These are phyloP conservation scores for Rhododendron kiyosumense DNA, from an alignment of 148 eudicot genomes.

Conservation along the genomic window DNA sequence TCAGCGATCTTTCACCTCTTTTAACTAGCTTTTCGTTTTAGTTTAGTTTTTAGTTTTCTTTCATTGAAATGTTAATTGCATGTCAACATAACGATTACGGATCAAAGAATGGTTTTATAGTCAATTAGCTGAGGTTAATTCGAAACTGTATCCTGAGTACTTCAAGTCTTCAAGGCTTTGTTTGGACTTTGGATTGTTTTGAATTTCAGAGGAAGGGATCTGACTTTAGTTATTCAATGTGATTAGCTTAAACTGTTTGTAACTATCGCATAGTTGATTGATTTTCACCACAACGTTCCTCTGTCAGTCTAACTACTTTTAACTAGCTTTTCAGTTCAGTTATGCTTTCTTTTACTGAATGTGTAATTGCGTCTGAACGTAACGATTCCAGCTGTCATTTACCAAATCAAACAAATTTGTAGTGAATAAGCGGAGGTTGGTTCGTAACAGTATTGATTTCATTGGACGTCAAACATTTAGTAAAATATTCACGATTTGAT, in stretches of 20 bases:
- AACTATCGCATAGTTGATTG: neutral
- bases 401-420: neutral
- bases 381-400: neutral
- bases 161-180: no score
- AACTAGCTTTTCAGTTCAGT: slow-evolving; percentile 2
- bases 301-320: neutral
- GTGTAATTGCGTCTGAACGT: neutral
- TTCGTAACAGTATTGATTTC: neutral
- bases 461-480: neutral
- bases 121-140: neutral
- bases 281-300: neutral
- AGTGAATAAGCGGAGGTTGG: neutral
- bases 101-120: neutral
- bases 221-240: neutral
- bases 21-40: neutral
- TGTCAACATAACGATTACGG: neutral
- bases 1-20: neutral
- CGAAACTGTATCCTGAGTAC: neutral
- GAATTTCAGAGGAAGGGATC: neutral
- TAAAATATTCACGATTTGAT: neutral
- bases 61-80: neutral
- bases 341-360: neutral
- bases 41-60: neutral
- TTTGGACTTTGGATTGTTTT: neutral
- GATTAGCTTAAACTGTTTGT: neutral